Base-by-base conservation (phyloP, 345 rosid genomes). In the Clausena lansium region DNA sequence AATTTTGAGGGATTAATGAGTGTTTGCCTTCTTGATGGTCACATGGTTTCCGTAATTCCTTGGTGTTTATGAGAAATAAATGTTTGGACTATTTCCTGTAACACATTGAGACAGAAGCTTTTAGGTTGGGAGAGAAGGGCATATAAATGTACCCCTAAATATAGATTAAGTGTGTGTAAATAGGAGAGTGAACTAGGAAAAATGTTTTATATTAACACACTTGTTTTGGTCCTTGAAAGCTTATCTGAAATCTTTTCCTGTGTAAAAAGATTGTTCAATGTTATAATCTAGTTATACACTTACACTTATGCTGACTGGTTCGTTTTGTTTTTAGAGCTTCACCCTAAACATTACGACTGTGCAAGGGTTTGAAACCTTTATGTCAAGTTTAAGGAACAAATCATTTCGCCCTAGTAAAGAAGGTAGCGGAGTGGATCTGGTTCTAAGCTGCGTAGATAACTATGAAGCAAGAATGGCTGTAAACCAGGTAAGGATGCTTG, bases 381-480 rank as follows among this genome's bases (percentile, higher is more conserved):
- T 84, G 81, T 82, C 94, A 73, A 93, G 97, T 88, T 89, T 96
- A 79, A 87, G 28, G 81, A 87, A 86, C 75, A 93, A 90, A 80
- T 76, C 88, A 17, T 93, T 91, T 80, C 14, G 83, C 85, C 91
- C 92, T 39, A 84, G 70, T 78, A 89, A 91, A 85, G 95, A 92
- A 80, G 95, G 95, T 54, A 92, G 80, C 7, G 95, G 97, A 38
- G 97, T 96, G 83, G 97, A 93, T 87, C 98, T 93, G 86, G 95
- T 96, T 83, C 83, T 96, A 83, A 96, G 98, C 78, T 96, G 99
- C 67, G 99, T 95, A 36, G 99, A 96, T 84, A 96, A 96, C 70
- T 93, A 88, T 84, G 98, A 93, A 90, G 98, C 98, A 17, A 89
- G 98, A 81, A 93, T 93, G 98, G 97, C 92, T 82, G 97, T 96